Conservation (phyloP, 2,329 filamentous ascomycete genomes). For the Aspergillus sp. region DNA sequence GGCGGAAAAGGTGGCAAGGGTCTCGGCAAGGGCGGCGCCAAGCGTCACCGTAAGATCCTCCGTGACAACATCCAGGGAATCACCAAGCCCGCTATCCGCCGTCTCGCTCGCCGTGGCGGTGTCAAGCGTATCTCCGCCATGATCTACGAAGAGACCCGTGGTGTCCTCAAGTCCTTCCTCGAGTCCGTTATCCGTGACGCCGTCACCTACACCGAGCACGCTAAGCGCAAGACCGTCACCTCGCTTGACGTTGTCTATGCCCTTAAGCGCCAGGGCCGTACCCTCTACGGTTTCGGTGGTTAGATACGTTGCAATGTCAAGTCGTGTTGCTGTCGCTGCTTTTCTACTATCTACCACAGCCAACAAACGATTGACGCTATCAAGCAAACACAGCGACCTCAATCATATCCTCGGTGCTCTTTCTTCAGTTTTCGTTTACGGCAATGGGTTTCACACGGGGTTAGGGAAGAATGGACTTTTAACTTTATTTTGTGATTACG, state of each 20-base stretch:
- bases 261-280: slow-evolving; percentile 68
- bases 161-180: slow-evolving; percentile 82
- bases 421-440: slow-evolving; percentile 12
- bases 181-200: slow-evolving; percentile 80
- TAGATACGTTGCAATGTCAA: slow-evolving; percentile 51
- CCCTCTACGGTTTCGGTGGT: slow-evolving; percentile 86
- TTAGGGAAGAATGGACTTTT: slow-evolving; percentile 14
- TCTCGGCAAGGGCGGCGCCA: slow-evolving; percentile 97
- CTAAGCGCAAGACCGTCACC: slow-evolving; percentile 67
- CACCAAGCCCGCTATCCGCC: slow-evolving; percentile 97
- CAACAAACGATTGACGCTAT: neutral
- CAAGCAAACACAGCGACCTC: no score
- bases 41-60: slow-evolving; percentile 99
- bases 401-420: neutral
- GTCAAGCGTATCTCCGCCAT: slow-evolving; percentile 99
- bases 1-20: slow-evolving; percentile 96
- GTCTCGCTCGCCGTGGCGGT: slow-evolving; percentile 98
- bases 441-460: slow-evolving; percentile 20
- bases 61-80: slow-evolving; percentile 99
- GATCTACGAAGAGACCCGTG: slow-evolving; percentile 84
- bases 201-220: slow-evolving; percentile 82
- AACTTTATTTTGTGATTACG: slow-evolving; percentile 11
- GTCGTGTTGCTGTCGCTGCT: neutral
- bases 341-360: neutral
- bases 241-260: slow-evolving; percentile 68